These are phyloP conservation scores for Magnolia changhungtana DNA, from an alignment of 164 flowering plant genomes.

Conservation along the genomic window DNA sequence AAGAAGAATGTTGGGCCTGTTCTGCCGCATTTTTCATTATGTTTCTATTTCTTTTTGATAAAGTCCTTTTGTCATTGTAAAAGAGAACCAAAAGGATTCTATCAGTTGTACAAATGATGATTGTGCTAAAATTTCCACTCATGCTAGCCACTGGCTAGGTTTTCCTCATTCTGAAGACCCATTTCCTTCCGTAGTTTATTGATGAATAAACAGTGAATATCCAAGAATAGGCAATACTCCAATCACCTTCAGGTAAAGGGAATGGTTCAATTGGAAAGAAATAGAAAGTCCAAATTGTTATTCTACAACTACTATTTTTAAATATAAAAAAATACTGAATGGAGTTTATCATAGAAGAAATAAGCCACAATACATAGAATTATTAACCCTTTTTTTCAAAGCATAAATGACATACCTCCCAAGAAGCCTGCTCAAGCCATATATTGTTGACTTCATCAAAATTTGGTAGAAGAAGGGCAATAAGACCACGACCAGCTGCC, in stretches of 20 bases:
- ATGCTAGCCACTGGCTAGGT: no score
- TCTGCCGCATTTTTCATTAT: background rate
- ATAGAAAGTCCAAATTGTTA: background rate
- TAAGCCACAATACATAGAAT: no score
- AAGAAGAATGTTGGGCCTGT: background rate
- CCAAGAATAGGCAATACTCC: background rate
- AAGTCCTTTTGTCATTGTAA: no score
- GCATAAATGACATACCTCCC: constrained; percentile 63
- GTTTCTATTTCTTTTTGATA: no score
- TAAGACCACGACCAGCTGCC: constrained; percentile 98
- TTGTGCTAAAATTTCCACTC: no score
- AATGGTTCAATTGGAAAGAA: background rate
- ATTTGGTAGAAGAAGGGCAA: constrained; percentile 80
- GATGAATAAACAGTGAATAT: background rate
- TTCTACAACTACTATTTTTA: background rate
- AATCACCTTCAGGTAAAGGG: background rate
- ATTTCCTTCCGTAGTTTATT: background rate
- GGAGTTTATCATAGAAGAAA: no score
- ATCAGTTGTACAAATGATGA: no score
- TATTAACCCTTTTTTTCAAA: no score
- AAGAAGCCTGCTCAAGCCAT: constrained; percentile 90
- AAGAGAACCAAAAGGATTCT: no score
- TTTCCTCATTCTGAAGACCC: background rate
- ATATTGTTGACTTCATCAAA: constrained; percentile 82
- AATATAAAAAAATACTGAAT: background rate